phyloP scores from a whole-genome alignment of 164 flowering plant species.

The Aristolochia fimbriata region DNA sequence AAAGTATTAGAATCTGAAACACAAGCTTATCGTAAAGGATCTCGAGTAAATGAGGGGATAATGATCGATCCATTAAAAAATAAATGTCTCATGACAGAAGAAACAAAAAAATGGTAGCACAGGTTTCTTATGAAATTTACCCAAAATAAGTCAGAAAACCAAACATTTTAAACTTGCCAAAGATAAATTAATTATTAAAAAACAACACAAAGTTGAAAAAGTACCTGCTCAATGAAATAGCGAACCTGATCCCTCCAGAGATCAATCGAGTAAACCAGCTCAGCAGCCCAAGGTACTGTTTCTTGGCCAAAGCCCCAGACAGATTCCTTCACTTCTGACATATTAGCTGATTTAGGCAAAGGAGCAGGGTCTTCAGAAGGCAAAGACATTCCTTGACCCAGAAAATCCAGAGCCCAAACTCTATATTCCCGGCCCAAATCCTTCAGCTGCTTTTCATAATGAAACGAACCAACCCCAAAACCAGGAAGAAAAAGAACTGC shows the following conservation, averaged over 20 bases:
- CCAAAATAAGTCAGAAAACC: too few species aligned
- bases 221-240: slow-evolving; percentile 71
- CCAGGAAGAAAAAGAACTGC: slow-evolving; percentile 86
- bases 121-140: too few species aligned
- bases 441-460: slow-evolving; percentile 87
- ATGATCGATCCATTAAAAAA: too few species aligned
- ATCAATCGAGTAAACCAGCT: slow-evolving; percentile 79
- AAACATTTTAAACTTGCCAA: too few species aligned
- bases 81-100: too few species aligned
- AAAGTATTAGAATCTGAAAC: too few species aligned
- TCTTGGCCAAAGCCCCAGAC: slow-evolving; percentile 91
- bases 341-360: slow-evolving; percentile 17
- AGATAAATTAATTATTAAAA: too few species aligned
- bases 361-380: slow-evolving; percentile 81
- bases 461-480: slow-evolving; percentile 94
- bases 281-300: slow-evolving; percentile 78
- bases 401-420: slow-evolving; percentile 90
- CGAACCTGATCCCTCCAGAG: slow-evolving; percentile 86
- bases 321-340: slow-evolving; percentile 22
- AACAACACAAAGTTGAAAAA: not conserved
- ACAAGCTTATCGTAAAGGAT: too few species aligned
- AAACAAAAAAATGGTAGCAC: too few species aligned
- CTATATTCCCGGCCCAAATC: slow-evolving; percentile 85
- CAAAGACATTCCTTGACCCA: slow-evolving; percentile 90
- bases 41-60: too few species aligned